These are phyloP conservation scores for Lactarius hengduanensis DNA, from an alignment of 768 basidiomycete genomes.

Conservation along the genomic window DNA sequence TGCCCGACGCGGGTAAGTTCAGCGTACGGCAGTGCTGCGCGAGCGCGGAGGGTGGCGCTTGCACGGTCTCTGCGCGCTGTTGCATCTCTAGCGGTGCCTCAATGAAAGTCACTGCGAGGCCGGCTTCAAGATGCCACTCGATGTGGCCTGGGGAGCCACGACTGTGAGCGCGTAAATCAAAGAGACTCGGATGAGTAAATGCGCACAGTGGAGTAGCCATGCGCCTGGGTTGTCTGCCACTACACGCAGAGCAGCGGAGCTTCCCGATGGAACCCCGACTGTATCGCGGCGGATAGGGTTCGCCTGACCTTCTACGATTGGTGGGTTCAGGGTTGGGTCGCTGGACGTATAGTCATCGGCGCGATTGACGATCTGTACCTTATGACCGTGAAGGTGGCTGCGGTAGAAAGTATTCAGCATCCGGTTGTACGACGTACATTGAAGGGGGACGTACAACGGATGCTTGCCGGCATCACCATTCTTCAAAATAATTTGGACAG, in stretches of 20 bases:
- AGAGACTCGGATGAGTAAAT: background rate
- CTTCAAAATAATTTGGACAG: constrained; percentile 73
- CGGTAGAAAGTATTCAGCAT: constrained; percentile 1
- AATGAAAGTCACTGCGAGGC: constrained; percentile 83
- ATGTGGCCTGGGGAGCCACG: constrained; percentile 58
- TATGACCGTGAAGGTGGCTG: constrained; percentile 92
- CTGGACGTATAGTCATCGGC: constrained; percentile 65
- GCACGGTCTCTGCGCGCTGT: constrained; percentile 39
- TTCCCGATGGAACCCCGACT: constrained; percentile 65
- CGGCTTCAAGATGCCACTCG: constrained; percentile 83
- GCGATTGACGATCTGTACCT: constrained; percentile 76
- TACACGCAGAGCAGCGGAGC: constrained; percentile 72
- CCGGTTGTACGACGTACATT: background rate
- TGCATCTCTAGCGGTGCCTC: constrained; percentile 77
- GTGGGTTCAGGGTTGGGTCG: constrained; percentile 79
- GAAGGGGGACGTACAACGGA: constrained; percentile 65
- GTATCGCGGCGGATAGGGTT: constrained; percentile 97
- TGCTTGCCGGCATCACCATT: constrained; percentile 75
- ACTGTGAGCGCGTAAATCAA: background rate
- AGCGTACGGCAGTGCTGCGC: constrained; percentile 71
- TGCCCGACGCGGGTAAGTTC: constrained; percentile 63
- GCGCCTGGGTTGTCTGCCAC: constrained; percentile 91
- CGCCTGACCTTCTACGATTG: constrained; percentile 67
- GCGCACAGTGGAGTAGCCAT: constrained; percentile 81
- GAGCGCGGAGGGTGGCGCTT: constrained; percentile 52